These are phyloP conservation scores for Metschnikowia arizonensis DNA, from an alignment of 805 yeast genomes.

Conservation along the genomic window DNA sequence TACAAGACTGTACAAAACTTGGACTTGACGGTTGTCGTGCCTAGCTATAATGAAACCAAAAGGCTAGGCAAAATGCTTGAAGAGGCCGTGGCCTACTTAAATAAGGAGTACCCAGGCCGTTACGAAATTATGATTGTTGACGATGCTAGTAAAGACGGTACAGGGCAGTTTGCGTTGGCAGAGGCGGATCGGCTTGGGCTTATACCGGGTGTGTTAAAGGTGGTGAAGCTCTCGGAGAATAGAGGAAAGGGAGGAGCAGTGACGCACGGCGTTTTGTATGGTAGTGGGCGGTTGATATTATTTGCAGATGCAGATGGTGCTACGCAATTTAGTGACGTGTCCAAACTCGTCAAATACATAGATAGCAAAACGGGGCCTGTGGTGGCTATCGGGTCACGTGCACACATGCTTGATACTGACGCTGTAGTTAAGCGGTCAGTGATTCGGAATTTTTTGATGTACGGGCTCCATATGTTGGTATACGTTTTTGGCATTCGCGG, in stretches of 20 bases:
- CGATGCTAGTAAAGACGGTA: conserved; percentile 86
- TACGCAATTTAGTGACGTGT: conserved; percentile 68
- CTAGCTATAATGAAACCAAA: conserved; percentile 85
- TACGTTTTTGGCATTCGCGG: conserved; percentile 83
- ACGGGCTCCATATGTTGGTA: conserved; percentile 82
- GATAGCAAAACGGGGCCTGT: conserved; percentile 39
- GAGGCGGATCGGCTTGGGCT: conserved; percentile 49
- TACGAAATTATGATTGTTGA: conserved; percentile 86
- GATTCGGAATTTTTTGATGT: conserved; percentile 87
- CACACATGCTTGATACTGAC: conserved; percentile 93
- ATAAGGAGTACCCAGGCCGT: conserved; percentile 26
- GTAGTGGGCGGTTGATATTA: conserved; percentile 67
- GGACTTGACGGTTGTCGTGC: conserved; percentile 74
- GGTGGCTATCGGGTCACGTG: conserved; percentile 86
- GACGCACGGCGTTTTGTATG: conserved; percentile 78
- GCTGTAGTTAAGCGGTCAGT: conserved; percentile 94
- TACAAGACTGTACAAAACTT: conserved; percentile 23
- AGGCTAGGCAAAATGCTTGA: conserved; percentile 69
- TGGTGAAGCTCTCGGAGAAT: conserved; percentile 64
- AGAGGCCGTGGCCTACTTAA: conserved; percentile 59
- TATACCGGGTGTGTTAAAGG: conserved; percentile 59
- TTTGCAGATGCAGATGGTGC: conserved; percentile 99
- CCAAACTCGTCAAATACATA: conserved; percentile 46
- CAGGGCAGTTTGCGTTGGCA: conserved; percentile 66
- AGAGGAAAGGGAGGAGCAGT: conserved; percentile 96